These are phyloP conservation scores for Rhododendron molle DNA, from an alignment of 148 eudicot genomes.

Conservation along the genomic window DNA sequence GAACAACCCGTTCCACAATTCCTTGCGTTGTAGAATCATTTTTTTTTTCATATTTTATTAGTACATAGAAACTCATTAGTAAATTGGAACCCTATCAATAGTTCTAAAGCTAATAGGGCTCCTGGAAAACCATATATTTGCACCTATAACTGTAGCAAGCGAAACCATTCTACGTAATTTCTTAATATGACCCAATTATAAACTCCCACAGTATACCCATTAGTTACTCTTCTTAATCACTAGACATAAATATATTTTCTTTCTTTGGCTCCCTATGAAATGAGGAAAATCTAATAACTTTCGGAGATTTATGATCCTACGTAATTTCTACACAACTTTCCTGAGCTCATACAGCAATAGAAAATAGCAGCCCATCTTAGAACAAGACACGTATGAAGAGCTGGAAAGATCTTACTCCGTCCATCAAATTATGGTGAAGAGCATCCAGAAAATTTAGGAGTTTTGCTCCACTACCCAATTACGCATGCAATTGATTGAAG, in stretches of 20 bases:
- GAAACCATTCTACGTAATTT: too few species aligned
- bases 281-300: not conserved
- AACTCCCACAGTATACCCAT: not conserved
- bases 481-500: constrained; percentile 52
- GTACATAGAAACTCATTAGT: too few species aligned
- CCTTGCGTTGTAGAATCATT: too few species aligned
- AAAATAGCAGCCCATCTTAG: not conserved
- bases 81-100: too few species aligned
- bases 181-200: not conserved
- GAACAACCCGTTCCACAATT: too few species aligned
- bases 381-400: constrained; percentile 9
- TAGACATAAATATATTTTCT: not conserved
- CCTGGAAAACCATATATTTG: too few species aligned
- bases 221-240: not conserved
- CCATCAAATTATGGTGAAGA: constrained; percentile 98
- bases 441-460: constrained; percentile 96
- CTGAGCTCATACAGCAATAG: not conserved
- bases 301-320: not conserved
- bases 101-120: too few species aligned
- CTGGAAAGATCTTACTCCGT: constrained; percentile 48
- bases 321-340: not conserved
- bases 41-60: too few species aligned
- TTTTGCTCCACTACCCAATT: constrained; percentile 92
- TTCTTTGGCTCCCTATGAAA: not conserved
- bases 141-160: too few species aligned